A percentile compares a stretch with the other conserved stretches of the same genome.
Evolutionary conservation across 257 asterid species (phyloP).

Genomic region (Phtheirospermum japonicum): DNA sequence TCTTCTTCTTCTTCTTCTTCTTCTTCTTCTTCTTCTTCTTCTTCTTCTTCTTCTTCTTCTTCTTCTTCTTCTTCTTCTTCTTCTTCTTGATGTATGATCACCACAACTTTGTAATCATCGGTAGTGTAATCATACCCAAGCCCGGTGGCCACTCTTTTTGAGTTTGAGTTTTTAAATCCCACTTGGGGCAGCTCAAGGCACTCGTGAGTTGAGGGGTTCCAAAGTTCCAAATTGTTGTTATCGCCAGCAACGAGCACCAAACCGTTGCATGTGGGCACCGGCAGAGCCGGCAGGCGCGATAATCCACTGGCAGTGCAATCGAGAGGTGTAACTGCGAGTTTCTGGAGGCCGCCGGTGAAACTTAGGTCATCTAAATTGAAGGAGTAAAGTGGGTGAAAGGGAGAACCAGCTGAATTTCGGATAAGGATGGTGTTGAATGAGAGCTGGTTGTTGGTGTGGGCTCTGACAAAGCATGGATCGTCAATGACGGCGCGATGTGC

Average conservation of each 20-base stretch:
- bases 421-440: not conserved
- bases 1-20: too few species aligned
- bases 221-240: not conserved
- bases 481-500: not conserved
- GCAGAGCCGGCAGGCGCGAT: not conserved
- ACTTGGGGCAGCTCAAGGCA: not conserved
- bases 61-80: too few species aligned
- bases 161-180: not conserved
- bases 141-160: too few species aligned
- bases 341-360: not conserved
- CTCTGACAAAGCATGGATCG: not conserved
- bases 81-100: too few species aligned
- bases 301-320: not conserved
- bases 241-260: not conserved
- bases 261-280: conserved; percentile 14
- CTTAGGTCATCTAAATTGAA: not conserved
- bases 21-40: too few species aligned
- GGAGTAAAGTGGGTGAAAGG: not conserved
- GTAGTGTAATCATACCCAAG: not conserved
- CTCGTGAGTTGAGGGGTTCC: conserved; percentile 11
- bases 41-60: too few species aligned
- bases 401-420: not conserved
- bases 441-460: too few species aligned
- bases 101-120: conserved; percentile 12
- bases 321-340: not conserved